These are phyloP conservation scores for Herpotrichia juniperi DNA, from an alignment of 2,329 filamentous ascomycete genomes.

Conservation along the genomic window DNA sequence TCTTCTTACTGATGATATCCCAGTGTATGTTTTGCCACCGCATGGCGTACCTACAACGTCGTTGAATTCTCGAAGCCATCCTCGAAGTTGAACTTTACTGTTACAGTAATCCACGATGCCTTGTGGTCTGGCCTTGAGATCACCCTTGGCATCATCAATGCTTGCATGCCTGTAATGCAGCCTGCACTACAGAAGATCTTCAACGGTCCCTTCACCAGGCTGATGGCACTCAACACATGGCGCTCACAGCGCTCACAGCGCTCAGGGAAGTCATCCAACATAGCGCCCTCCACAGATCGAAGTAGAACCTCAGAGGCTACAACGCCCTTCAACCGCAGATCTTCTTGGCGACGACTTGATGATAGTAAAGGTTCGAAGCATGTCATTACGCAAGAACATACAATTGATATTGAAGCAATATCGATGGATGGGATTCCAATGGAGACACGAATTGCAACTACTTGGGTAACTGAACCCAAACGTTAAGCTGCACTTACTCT, in stretches of 20 bases:
- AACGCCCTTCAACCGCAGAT: not conserved
- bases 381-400: not conserved
- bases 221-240: not conserved
- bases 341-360: not conserved
- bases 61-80: conserved; percentile 3
- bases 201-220: conserved; percentile 1
- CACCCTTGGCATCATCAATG: conserved; percentile 30
- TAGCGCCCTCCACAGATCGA: not conserved
- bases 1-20: not conserved
- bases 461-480: not conserved
- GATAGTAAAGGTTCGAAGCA: not conserved
- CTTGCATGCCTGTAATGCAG: conserved; percentile 23
- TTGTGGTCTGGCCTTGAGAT: conserved; percentile 4
- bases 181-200: conserved; percentile 18
- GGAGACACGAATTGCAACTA: not conserved
- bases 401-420: not conserved
- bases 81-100: conserved; percentile 4
- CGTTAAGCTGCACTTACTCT: not conserved
- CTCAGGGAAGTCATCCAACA: too few species aligned
- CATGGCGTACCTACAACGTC: conserved; percentile 18
- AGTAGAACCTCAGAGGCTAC: not conserved
- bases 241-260: too few species aligned
- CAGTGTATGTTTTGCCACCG: conserved; percentile 20
- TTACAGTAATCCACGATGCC: conserved; percentile 1
- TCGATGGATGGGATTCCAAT: not conserved